Base-by-base conservation (phyloP, 2,329 filamentous ascomycete species). In the Delphinella strobiligena region DNA sequence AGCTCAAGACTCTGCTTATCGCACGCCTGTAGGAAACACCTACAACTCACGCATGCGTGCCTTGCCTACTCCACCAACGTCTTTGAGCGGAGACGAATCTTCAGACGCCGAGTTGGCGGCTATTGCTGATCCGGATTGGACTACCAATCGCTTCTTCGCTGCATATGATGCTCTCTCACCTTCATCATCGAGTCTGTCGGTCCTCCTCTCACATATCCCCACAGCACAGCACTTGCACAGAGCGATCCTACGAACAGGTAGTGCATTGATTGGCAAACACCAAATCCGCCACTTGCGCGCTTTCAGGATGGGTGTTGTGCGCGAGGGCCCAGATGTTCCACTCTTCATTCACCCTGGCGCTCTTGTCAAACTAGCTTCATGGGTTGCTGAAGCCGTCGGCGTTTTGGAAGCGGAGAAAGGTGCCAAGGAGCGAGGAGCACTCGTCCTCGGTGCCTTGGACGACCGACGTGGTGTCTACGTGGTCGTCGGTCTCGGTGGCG, bases 241-340 rank as follows among this genome's bases (percentile, higher is more conserved):
- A 27, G 88, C 91, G 31, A 96, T 98, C 46, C 83, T 95, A 45
- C 82, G 86, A 35, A 94, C 89, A 0, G 91, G 91, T 29, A 93
- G 87, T 1, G 81, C 84, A 0, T 71, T 98, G 19, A 82, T 98
- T 44, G 84, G 86, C 49, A 98, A 98, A 64, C 81, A 83, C 43
- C 88, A 95, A 53, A 93, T 98, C 55, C 83, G 86, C 29, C 87
- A 95, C 58, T 69, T 98, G 12, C 78, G 86, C 35, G 83, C 89
- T 1, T 98, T 96, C 59, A 83, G 91, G 36, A 87, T 98, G 72
- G 93, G 84, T 24, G 82, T 96, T 3, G 87, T 98, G 51, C 94
- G 93, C 56, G 91, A 96, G 54, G 87, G 89, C 0, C 86, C 88
- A 1, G 91, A 96, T 51, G 82, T 93, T 0, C 65, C 74, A n/a